Evolutionary conservation across 2,329 filamentous ascomycete species (phyloP).

Genomic region (Talaromyces sp.): DNA sequence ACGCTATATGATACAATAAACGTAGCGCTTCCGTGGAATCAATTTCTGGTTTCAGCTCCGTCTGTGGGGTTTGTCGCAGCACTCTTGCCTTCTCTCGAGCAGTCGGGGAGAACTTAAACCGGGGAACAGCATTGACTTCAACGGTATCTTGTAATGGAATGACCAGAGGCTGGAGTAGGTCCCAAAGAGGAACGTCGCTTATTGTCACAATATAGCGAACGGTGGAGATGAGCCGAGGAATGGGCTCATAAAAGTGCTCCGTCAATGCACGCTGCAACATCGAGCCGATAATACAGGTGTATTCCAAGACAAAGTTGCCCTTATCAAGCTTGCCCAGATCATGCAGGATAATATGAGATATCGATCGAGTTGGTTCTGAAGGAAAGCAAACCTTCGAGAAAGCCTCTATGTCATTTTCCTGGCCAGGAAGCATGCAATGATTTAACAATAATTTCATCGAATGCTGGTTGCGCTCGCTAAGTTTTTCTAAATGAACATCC

Average conservation of each 20-base stretch:
- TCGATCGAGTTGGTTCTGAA: conserved; percentile 49
- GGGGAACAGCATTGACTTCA: conserved; percentile 59
- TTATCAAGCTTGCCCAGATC: conserved; percentile 47
- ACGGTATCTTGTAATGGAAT: conserved; percentile 48
- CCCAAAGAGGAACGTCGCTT: conserved; percentile 40
- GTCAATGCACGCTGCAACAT: conserved; percentile 60
- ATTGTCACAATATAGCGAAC: conserved; percentile 44
- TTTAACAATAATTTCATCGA: conserved; percentile 60
- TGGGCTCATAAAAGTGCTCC: conserved; percentile 54
- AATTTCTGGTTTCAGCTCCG: conserved; percentile 51
- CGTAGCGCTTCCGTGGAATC: conserved; percentile 58
- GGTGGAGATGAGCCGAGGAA: conserved; percentile 47
- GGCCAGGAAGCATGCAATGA: conserved; percentile 53
- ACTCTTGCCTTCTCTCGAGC: conserved; percentile 43
- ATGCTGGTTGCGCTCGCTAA: conserved; percentile 27
- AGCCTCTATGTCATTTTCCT: conserved; percentile 57
- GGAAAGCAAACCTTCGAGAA: conserved; percentile 58
- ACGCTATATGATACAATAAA: conserved; percentile 57
- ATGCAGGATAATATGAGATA: conserved; percentile 60
- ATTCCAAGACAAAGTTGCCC: conserved; percentile 51
- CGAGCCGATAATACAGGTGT: conserved; percentile 54
- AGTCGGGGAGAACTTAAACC: conserved; percentile 49
- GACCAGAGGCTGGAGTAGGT: conserved; percentile 42
- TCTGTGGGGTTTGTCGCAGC: conserved; percentile 44
- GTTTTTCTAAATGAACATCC: conserved; percentile 22